A percentile compares a stretch with the other conserved stretches of the same genome.
These are phyloP conservation scores for Yarrowia alimentaria DNA, from an alignment of 805 yeast genomes.

Conservation along the genomic window DNA sequence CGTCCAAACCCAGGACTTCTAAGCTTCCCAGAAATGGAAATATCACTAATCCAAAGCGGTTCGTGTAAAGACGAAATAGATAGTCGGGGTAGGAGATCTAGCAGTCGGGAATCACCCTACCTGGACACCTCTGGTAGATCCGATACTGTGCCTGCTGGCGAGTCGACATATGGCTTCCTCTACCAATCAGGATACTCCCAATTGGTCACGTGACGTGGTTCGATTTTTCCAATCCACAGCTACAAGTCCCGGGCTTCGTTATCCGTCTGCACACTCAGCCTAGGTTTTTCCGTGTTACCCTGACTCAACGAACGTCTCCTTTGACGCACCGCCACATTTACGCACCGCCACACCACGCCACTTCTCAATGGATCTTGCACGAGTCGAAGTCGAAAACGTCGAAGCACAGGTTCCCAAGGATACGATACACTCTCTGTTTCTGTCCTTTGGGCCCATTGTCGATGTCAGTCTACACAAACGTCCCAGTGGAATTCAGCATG, in stretches of 20 bases:
- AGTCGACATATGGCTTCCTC: no score
- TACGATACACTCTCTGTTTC: conserved; percentile 33
- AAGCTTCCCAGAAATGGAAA: no score
- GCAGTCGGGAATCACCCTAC: no score
- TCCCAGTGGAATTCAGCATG: conserved; percentile 33
- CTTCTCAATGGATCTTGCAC: conserved; percentile 1
- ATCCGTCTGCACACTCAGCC: neutral
- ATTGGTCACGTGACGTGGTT: no score
- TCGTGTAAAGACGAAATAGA: no score
- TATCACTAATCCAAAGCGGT: no score
- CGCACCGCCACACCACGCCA: neutral
- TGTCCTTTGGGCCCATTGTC: conserved; percentile 39
- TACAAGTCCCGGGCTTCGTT: neutral
- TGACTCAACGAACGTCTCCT: conserved; percentile 1
- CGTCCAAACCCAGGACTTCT: no score
- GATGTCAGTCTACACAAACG: conserved; percentile 32
- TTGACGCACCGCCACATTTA: conserved; percentile 24
- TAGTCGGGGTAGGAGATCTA: no score
- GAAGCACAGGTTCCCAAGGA: conserved; percentile 32
- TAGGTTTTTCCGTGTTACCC: conserved; percentile 1
- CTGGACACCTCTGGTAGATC: no score
- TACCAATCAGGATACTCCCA: no score
- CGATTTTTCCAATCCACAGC: no score
- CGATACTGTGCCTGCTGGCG: no score
- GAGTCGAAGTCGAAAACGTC: conserved; percentile 28